These are phyloP conservation scores for Suillus discolor DNA, from an alignment of 768 basidiomycete genomes.

Conservation along the genomic window DNA sequence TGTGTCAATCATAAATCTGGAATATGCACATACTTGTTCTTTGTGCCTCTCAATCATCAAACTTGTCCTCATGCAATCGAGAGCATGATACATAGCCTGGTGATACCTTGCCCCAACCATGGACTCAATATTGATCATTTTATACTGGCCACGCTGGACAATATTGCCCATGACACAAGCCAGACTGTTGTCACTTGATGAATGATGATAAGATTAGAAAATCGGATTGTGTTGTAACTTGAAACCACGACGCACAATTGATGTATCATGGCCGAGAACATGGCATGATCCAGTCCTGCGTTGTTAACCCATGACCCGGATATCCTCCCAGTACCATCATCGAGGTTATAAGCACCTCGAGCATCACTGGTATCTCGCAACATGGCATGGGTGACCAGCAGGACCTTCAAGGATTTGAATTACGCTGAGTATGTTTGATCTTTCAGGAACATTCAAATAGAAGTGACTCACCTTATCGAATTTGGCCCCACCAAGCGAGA, in stretches of 20 bases:
- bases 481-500: constrained; percentile 48
- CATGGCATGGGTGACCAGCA: constrained; percentile 49
- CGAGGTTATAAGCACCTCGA: constrained; percentile 24
- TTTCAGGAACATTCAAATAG: not conserved
- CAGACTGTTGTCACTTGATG: constrained; percentile 23
- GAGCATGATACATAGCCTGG: constrained; percentile 29
- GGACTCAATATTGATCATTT: constrained; percentile 14
- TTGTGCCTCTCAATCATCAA: constrained; percentile 12
- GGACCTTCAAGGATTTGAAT: constrained; percentile 33
- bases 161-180: constrained; percentile 16
- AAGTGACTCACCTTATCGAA: constrained; percentile 35
- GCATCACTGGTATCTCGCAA: constrained; percentile 14
- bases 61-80: constrained; percentile 24
- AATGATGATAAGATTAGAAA: not conserved
- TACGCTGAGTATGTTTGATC: not conserved
- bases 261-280: constrained; percentile 17
- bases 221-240: not conserved
- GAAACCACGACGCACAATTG: not conserved
- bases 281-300: constrained; percentile 14
- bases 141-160: not conserved
- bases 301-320: not conserved
- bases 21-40: constrained; percentile 10
- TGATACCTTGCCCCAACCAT: constrained; percentile 24
- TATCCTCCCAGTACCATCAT: constrained; percentile 42
- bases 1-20: not conserved